These are phyloP conservation scores for Penicillium fuscoglaucum DNA, from an alignment of 2,329 filamentous ascomycete species.

Conservation along the genomic window DNA sequence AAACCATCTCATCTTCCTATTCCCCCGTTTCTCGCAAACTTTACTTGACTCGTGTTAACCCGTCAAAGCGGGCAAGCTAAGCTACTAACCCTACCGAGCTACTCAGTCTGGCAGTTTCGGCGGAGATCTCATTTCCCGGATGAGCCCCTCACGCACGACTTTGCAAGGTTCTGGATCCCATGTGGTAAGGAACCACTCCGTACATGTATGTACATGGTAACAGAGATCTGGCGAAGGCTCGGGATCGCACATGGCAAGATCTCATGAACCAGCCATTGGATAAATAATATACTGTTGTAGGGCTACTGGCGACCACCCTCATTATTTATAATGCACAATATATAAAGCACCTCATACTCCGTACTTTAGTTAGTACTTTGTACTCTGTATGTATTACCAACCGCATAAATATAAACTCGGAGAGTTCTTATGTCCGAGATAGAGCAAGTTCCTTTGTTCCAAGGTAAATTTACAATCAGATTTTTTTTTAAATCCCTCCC, in stretches of 20 bases:
- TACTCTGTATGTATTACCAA: not conserved
- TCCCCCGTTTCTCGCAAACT: not conserved
- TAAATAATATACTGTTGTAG: not conserved
- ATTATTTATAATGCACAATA: not conserved
- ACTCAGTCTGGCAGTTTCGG: slow-evolving; percentile 4
- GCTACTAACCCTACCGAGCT: not conserved
- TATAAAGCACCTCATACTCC: not conserved
- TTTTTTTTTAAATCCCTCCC: not conserved
- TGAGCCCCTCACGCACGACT: slow-evolving; percentile 3
- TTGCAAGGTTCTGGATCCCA: not conserved
- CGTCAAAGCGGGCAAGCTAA: slow-evolving; percentile 1
- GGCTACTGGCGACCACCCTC: not conserved
- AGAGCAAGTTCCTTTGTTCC: not conserved
- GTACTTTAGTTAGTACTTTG: not conserved
- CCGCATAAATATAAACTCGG: not conserved
- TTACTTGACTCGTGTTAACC: not conserved
- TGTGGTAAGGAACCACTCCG: slow-evolving; percentile 4
- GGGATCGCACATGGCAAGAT: not conserved
- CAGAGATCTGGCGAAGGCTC: not conserved
- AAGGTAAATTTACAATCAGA: not conserved
- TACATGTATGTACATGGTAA: not conserved
- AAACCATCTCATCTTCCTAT: not conserved
- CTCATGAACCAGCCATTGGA: not conserved
- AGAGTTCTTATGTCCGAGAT: not conserved
- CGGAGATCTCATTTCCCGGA: slow-evolving; percentile 8